Base-by-base conservation (phyloP, 192 early-diverging fungal genomes). In the Radiomyces spectabilis region DNA sequence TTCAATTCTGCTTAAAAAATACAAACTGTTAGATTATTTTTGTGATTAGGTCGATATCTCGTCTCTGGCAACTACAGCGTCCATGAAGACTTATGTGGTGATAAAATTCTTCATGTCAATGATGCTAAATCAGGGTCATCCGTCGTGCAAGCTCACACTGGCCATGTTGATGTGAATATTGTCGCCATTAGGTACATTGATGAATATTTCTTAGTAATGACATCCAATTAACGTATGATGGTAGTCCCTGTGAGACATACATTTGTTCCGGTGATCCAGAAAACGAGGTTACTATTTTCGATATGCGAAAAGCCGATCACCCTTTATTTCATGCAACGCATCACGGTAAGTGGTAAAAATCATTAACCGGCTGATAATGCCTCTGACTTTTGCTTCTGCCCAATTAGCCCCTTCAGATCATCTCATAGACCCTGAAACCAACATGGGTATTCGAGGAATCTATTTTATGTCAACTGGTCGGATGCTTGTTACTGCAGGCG, bases 231-330 rank as follows among this genome's bases (percentile, higher is more conserved):
- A n/a, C n/a, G 22, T 51, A 42, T 42, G 19, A 5, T 9, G 5
- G 16, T 51, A 62, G 60, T 40, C 51, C 38, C n/a, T 62, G 60
- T 24, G 51, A 41, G 6, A 41, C n/a, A 15, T 62, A 55, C 44
- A 38, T 55, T 35, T 51, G 44, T 9, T 54, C 51, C 31, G 60
- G 60, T 29, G 55, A 48, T 21, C 44, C 42, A 2, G 27, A 24
- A 18, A 62, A 55, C 18, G 51, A 62, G 22, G 45, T 62, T 22
- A 27, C 43, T 1, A 41, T 62, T 24, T 54, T 32, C 15, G 60
- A 55, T 7, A 32, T 9, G 43, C 51, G 10, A 16, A 32, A 40
- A 29, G 21, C 46, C 4, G 3, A 16, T 12, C 46, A 30, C 30
- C 43, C 44, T 1, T 16, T 62, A 3, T 53, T 48, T 48, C 16